phyloP scores from a whole-genome alignment of 2,329 filamentous ascomycete species.

The Phyllosticta ampelicida region DNA sequence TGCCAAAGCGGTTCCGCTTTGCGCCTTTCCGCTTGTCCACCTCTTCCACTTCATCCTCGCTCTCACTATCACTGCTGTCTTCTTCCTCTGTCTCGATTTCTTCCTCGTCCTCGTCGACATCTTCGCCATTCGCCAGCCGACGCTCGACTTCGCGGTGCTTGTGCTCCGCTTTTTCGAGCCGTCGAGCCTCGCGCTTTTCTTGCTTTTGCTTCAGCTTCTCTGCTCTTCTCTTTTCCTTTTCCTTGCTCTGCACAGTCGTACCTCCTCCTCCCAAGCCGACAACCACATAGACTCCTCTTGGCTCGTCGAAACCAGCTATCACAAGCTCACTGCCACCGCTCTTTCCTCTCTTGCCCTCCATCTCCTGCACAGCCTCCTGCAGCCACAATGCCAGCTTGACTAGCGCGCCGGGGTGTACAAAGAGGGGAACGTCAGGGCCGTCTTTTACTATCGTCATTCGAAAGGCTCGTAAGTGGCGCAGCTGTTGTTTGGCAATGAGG shows the following conservation, averaged over 20 bases:
- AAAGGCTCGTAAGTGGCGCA: constrained; percentile 84
- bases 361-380: constrained; percentile 79
- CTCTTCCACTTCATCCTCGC: constrained; percentile 47
- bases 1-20: constrained; percentile 81
- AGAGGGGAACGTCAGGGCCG: constrained; percentile 80
- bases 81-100: constrained; percentile 38
- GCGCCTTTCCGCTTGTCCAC: constrained; percentile 54
- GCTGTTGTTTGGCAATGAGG: constrained; percentile 85
- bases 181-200: constrained; percentile 37
- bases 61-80: constrained; percentile 54
- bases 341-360: constrained; percentile 49
- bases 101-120: constrained; percentile 46
- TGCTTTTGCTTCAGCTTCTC: constrained; percentile 49
- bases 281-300: constrained; percentile 76
- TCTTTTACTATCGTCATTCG: constrained; percentile 95
- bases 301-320: constrained; percentile 80
- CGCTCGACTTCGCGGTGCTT: constrained; percentile 34
- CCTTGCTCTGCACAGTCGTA: constrained; percentile 43
- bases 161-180: constrained; percentile 52
- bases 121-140: constrained; percentile 46
- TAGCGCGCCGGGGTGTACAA: constrained; percentile 83
- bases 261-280: constrained; percentile 86
- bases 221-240: constrained; percentile 56
- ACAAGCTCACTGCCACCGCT: constrained; percentile 74
- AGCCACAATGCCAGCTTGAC: constrained; percentile 94